Evolutionary conservation across 2,329 filamentous ascomycete genomes (phyloP), one percentile per base, ranked within the genome.

Genomic region (Fusarium protoensiforme): DNA sequence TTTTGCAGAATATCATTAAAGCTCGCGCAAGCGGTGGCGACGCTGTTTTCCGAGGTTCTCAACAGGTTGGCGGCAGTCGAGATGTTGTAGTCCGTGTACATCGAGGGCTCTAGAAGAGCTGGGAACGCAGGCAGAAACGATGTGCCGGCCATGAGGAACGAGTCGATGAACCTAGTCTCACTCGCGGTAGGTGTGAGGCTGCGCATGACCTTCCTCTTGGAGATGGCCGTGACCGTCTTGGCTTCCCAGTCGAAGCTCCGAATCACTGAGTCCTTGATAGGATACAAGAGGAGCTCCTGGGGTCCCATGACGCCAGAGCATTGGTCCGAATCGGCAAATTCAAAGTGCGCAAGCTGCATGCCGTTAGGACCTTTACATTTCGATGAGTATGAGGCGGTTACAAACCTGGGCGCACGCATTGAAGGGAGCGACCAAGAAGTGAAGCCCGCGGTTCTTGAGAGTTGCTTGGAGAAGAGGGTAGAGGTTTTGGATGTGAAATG

Each of bases 351-450:
- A 71, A 98, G 89, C 92, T 95, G 76, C 53, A 38, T 46, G 39
- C 24, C 27, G 71, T 77, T 56, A 77, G 78, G 53, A 58, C 20
- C 18, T 27, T 20, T n/a, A 11, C 33, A 20, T 56, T 7, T 7
- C 22, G 27, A 56, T 4, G 24, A 16, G 20, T 36, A 20, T 41
- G 35, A 35, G 38, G 20, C 24, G 48, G 24, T 48, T 29, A 81
- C 86, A 80, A 83, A 96, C 94, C 90, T 97, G 94, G 67, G 94
- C 94, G 77, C 93, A 92, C 39, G 95, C 94, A 81, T 93, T 95
- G 85, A 94, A 97, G 1, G 96, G 96, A 14, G 96, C 92, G 51
- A 97, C 93, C 56, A 94, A 86, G 79, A 95, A 97, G 69, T 94
- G 89, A 65, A 97, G 85, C 2, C 88, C 87, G 71, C 92, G 89